phyloP scores from a whole-genome alignment of 2,329 filamentous ascomycete genomes.

The Aureobasidium musti region DNA sequence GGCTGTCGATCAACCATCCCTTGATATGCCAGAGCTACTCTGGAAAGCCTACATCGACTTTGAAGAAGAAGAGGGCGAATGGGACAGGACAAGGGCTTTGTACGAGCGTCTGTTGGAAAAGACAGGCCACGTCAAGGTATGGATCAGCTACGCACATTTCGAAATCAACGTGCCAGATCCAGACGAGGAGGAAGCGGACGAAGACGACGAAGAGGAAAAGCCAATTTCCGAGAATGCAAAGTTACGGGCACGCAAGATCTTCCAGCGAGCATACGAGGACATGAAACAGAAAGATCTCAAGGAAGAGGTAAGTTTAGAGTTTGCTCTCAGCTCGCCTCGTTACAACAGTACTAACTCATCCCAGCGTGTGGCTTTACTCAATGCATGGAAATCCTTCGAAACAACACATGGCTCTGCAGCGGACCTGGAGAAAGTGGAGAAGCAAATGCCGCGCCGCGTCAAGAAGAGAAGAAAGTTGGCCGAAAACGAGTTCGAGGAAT shows the following conservation, averaged over 20 bases:
- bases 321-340: background rate
- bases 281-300: slow-evolving; percentile 91
- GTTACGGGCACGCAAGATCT: slow-evolving; percentile 75
- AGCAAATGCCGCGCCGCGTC: slow-evolving; percentile 88
- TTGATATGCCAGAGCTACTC: slow-evolving; percentile 96
- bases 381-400: slow-evolving; percentile 92
- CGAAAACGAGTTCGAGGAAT: slow-evolving; percentile 94
- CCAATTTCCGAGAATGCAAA: slow-evolving; percentile 81
- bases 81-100: slow-evolving; percentile 74
- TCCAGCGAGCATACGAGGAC: slow-evolving; percentile 78
- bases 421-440: slow-evolving; percentile 80
- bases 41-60: slow-evolving; percentile 99
- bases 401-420: slow-evolving; percentile 73
- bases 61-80: slow-evolving; percentile 93
- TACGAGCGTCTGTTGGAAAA: slow-evolving; percentile 91
- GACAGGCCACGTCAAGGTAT: slow-evolving; percentile 99
- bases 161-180: slow-evolving; percentile 89
- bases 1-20: slow-evolving; percentile 73
- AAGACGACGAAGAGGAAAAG: slow-evolving; percentile 59
- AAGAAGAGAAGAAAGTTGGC: slow-evolving; percentile 92
- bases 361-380: slow-evolving; percentile 80
- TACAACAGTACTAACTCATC: slow-evolving; percentile 39
- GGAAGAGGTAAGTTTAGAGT: slow-evolving; percentile 63
- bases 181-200: slow-evolving; percentile 60
- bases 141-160: slow-evolving; percentile 98